Evolutionary conservation across 2,329 filamentous ascomycete genomes (phyloP), one percentile per base, ranked within the genome.

Genomic region (Dryadomyces sulphureus): DNA sequence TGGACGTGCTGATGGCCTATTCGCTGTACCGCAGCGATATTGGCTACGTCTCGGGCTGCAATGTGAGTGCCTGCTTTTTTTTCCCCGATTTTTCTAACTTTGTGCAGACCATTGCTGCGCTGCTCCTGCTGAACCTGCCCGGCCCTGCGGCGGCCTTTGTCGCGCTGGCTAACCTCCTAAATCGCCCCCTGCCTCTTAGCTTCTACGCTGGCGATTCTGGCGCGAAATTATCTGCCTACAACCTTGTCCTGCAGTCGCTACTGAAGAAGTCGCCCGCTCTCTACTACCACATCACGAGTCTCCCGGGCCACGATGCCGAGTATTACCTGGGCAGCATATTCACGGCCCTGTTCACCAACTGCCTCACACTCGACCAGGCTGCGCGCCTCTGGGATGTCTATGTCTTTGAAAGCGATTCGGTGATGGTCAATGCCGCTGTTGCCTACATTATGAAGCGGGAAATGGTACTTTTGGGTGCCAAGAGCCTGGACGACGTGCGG

Each of bases 11-110:
- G 49, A 79, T 79, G 55, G 86, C 85, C 7, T 90, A 90, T 61
- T 72, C 79, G 46, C 83, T 87, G 75, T 92, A 92, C 62, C 74
- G 85, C 50, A 81, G 79, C 53, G 85, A 92, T 57, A 82, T 90
- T 55, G 83, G 84, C 51, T 88, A 87, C 56, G 72, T 85, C 48
- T 70, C 73, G 50, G 83, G 84, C 45, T 84, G 81, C 53, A 84
- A 87, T 57, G 79, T 85, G 61, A 69, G 81, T 70, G 24, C n/a
- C 25, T 24, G 45, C 12, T n/a, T 21, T 25, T 2, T 39, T 6
- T 14, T 30, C n/a, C 3, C 4, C 8, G 16, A 19, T 32, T 9
- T 43, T 16, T 38, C 20, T 2, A 25, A 3, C 5, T 25, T 30
- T 35, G 17, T 43, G 11, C 48, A 83, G 77, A 79, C 79, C 20